phyloP scores from a whole-genome alignment of 306 rosid species.

The Cyamopsis tetragonoloba region DNA sequence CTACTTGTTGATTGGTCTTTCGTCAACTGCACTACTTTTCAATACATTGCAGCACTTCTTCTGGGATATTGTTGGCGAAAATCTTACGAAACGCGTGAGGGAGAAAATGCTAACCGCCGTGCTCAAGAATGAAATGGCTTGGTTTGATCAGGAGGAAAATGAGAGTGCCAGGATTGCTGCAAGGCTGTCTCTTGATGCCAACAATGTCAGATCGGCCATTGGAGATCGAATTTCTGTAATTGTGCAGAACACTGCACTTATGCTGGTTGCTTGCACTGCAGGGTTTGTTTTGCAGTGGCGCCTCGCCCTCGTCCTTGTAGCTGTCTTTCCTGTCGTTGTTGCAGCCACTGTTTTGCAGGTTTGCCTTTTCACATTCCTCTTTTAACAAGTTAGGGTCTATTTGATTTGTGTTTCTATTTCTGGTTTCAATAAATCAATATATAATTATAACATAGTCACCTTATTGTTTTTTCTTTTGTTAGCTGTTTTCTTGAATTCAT shows the following conservation, averaged over 20 bases:
- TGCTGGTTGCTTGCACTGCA: conserved; percentile 97
- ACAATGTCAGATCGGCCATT: conserved; percentile 97
- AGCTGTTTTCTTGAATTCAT: too few relatives aligned
- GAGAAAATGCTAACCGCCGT: conserved; percentile 91
- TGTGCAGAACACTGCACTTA: conserved; percentile 97
- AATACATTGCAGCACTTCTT: conserved; percentile 90
- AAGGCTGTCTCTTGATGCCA: conserved; percentile 95
- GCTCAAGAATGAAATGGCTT: conserved; percentile 94
- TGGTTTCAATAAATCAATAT: too few relatives aligned
- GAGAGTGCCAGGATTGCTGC: conserved; percentile 93
- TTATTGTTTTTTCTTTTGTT: too few relatives aligned
- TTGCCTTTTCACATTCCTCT: conserved; percentile 5
- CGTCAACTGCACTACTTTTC: conserved; percentile 94
- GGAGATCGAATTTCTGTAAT: conserved; percentile 97
- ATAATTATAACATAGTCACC: too few relatives aligned
- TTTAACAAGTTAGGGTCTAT: neutral
- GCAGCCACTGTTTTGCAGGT: conserved; percentile 99
- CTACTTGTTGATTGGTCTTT: conserved; percentile 90
- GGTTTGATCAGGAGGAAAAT: conserved; percentile 99
- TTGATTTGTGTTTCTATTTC: too few relatives aligned
- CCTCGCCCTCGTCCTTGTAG: conserved; percentile 90
- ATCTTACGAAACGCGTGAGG: conserved; percentile 94
- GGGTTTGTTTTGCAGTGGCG: conserved; percentile 99
- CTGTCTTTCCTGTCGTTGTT: conserved; percentile 96
- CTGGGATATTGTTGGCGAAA: conserved; percentile 99